Percentiles rank a stretch among this genome's conserved stretches.
phyloP scores from a whole-genome alignment of 1,284 basidiomycete species.

The Cystobasidiaceae sp. region DNA sequence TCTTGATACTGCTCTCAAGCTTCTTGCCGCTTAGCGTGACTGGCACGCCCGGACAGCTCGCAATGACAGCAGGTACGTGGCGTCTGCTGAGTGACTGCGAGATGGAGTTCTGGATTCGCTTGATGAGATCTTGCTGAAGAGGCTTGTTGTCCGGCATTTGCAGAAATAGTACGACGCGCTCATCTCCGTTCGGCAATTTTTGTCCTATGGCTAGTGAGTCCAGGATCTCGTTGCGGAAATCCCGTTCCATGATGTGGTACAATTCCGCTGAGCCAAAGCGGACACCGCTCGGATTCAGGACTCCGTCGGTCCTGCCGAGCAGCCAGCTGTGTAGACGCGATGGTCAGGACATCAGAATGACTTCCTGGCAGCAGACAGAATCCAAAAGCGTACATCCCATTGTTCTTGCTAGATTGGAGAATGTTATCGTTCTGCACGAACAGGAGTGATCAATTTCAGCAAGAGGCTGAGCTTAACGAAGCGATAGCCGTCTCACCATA shows the following conservation, averaged over 20 bases:
- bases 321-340: not conserved
- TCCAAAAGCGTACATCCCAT: slow-evolving; percentile 29
- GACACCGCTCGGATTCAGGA: slow-evolving; percentile 40
- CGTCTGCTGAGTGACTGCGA: slow-evolving; percentile 38
- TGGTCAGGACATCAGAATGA: not conserved
- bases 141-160: slow-evolving; percentile 38
- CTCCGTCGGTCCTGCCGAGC: slow-evolving; percentile 38
- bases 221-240: slow-evolving; percentile 40
- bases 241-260: slow-evolving; percentile 39
- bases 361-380: too few species aligned
- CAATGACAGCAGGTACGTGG: slow-evolving; percentile 44
- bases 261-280: slow-evolving; percentile 40
- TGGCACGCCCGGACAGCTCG: slow-evolving; percentile 41
- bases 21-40: slow-evolving; percentile 41
- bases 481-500: slow-evolving; percentile 15
- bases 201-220: slow-evolving; percentile 45
- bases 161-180: slow-evolving; percentile 45
- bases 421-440: slow-evolving; percentile 35
- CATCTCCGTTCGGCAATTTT: slow-evolving; percentile 40
- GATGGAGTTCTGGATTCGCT: slow-evolving; percentile 40
- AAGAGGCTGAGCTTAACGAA: too few species aligned
- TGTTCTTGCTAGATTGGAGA: slow-evolving; percentile 34
- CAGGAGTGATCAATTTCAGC: too few species aligned
- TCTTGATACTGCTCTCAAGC: slow-evolving; percentile 42
- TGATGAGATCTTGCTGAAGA: slow-evolving; percentile 32